Conservation (phyloP, 2,329 filamentous ascomycete species). For the Akanthomyces lecanii region DNA sequence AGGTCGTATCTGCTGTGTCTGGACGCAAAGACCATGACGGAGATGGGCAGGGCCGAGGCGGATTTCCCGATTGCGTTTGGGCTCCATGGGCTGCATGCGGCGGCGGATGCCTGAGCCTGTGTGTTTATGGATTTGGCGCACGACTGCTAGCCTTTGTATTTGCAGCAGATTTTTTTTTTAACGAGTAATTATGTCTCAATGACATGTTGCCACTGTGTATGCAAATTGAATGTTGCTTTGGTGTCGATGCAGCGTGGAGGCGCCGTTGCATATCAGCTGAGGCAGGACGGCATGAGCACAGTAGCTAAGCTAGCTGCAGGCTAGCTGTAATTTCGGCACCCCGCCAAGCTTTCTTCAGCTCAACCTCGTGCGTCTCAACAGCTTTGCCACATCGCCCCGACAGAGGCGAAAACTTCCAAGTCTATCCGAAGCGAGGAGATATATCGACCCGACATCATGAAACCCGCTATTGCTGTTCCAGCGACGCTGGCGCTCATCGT, state of each 20-base stretch:
- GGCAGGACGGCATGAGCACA: not conserved
- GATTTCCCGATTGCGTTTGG: constrained; percentile 52
- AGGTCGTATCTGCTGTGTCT: constrained; percentile 58
- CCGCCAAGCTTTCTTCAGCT: not conserved
- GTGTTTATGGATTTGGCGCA: too few relatives aligned
- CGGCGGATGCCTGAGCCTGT: not conserved
- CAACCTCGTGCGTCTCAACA: not conserved
- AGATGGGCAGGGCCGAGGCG: constrained; percentile 56
- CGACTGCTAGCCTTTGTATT: not conserved
- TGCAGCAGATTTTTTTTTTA: not conserved
- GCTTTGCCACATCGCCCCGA: not conserved
- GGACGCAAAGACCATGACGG: constrained; percentile 52
- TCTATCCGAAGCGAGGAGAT: not conserved
- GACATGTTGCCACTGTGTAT: not conserved
- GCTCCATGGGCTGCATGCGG: constrained; percentile 47
- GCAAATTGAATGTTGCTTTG: not conserved
- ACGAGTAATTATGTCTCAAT: not conserved
- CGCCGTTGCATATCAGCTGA: not conserved
- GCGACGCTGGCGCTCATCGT: constrained; percentile 58
- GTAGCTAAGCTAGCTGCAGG: not conserved
- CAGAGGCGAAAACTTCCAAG: not conserved
- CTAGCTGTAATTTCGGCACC: not conserved
- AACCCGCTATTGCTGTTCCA: constrained; percentile 52
- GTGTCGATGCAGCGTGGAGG: constrained; percentile 1
- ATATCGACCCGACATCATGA: constrained; percentile 41